Base-by-base conservation (phyloP, 768 basidiomycete genomes). In the Tulasnella sp. region DNA sequence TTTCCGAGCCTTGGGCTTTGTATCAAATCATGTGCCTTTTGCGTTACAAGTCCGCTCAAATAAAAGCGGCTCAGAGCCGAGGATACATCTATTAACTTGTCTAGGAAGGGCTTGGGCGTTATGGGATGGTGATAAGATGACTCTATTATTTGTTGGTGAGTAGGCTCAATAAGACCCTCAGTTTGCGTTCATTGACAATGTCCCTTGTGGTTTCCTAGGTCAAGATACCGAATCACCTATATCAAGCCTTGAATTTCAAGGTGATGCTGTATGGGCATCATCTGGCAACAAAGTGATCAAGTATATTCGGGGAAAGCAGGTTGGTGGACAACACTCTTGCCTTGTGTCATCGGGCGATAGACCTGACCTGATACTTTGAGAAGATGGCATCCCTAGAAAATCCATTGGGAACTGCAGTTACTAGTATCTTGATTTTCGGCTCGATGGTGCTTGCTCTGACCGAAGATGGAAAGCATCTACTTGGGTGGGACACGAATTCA, bases 61-160 rank as follows among this genome's bases (percentile, higher is more conserved):
- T 60, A 92, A 91, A 63, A 87, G 87, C 22, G 78, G 87, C 19
- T 76, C 85, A 1, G 86, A 83, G 2, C 90, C 92, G 0, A 75
- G 77, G 41, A 71, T 92, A 52, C 83, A 89, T 56, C 68, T 98
- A 37, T 66, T 95, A 29, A 92, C 89, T 9, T 91, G 86, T 60
- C 66, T 96, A 6, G 92, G 93, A 5, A 77, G 70, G 53, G 77
- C 85, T 57, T 98, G 92, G 92, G 86, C 90, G 15, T 69, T 95
- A 61, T 98, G 93, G 93, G 90, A 95, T 59, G 92, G 89, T 19
- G 85, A 80, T 24, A 90, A 83, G 66, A 91, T 98, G 87, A 73
- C 72, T 28, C 67, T 98, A 51, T 72, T 96, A 32, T 98, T 99
- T 63, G 90, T 92, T 54, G 89, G 93, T 88, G 66, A 69, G 88